phyloP scores from a whole-genome alignment of 208 protist genomes.

The Blechomonas ayalai region DNA sequence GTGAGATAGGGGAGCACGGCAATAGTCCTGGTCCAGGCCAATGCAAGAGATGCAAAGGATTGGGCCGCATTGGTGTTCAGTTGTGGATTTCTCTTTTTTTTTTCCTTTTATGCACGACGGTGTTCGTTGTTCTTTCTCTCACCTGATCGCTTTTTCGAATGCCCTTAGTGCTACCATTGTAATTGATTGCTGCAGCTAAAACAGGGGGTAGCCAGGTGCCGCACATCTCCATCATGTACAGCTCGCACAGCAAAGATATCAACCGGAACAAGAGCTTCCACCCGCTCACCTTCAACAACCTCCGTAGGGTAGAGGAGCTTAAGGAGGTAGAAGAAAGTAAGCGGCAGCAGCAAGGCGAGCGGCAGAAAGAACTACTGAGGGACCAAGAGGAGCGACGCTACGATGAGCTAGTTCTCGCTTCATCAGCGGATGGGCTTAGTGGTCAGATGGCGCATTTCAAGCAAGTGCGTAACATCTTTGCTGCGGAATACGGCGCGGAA shows the following conservation, averaged over 20 bases:
- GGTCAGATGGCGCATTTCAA: conserved; percentile 31
- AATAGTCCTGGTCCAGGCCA: too few species aligned
- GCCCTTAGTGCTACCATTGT: too few species aligned
- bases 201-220: too few species aligned
- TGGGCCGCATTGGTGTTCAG: too few species aligned
- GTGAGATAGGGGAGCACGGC: too few species aligned
- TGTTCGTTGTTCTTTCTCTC: too few species aligned
- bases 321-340: conserved; percentile 34
- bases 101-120: too few species aligned
- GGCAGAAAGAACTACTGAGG: conserved; percentile 35
- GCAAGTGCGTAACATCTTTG: conserved; percentile 66
- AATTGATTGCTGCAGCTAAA: too few species aligned
- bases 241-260: conserved; percentile 82
- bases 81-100: too few species aligned
- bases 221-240: conserved; percentile 52
- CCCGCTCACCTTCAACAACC: conserved; percentile 68
- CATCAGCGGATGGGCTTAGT: conserved; percentile 14
- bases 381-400: conserved; percentile 79
- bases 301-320: conserved; percentile 57
- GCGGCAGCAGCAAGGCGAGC: conserved; percentile 23
- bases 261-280: conserved; percentile 89
- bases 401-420: conserved; percentile 43
- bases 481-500: conserved; percentile 16
- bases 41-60: too few species aligned
- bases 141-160: too few species aligned